Conservation (phyloP, 331 rosid genomes). For the Phaseolus coccineus region DNA sequence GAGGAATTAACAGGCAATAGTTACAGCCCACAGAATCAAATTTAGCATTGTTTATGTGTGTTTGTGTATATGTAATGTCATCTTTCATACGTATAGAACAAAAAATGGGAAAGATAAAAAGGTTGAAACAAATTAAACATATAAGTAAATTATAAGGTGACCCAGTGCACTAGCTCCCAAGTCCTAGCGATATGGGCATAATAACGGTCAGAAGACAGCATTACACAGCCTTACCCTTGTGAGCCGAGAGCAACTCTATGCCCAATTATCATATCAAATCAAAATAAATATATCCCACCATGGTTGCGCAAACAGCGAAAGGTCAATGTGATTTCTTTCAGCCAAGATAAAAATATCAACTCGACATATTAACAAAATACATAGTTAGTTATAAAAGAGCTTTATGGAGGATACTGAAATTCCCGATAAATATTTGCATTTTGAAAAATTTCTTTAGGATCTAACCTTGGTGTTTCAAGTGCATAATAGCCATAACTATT, state of each 20-base stretch:
- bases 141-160: neutral
- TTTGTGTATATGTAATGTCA: neutral
- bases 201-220: neutral
- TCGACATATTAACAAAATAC: constrained; percentile 2
- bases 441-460: constrained; percentile 25
- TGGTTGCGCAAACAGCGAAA: constrained; percentile 12
- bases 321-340: constrained; percentile 28
- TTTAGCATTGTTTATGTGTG: neutral
- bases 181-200: neutral
- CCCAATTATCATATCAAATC: neutral
- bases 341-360: constrained; percentile 7
- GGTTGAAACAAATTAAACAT: neutral
- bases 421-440: constrained; percentile 21
- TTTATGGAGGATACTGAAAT: constrained; percentile 12
- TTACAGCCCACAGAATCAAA: constrained; percentile 7
- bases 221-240: neutral
- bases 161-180: constrained; percentile 20
- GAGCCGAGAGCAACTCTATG: constrained; percentile 10
- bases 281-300: neutral
- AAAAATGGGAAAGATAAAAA: neutral
- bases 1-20: neutral
- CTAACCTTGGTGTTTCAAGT: constrained; percentile 23
- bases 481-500: constrained; percentile 25
- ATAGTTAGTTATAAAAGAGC: neutral
- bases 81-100: neutral